phyloP scores from a whole-genome alignment of 1,284 basidiomycete genomes.

The Athelia sp. region DNA sequence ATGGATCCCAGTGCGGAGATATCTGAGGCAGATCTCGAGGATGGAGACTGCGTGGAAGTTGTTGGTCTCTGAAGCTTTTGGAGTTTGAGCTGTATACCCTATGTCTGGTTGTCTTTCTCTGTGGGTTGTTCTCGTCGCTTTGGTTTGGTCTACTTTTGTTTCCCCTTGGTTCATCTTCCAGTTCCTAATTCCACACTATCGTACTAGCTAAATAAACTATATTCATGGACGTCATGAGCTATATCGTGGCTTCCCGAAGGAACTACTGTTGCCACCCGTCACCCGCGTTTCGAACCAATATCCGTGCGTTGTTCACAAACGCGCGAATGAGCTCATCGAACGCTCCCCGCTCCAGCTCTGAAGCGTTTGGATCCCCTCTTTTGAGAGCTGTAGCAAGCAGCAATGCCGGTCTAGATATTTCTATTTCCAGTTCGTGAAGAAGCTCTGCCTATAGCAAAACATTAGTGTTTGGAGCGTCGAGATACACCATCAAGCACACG shows the following conservation, averaged over 20 bases:
- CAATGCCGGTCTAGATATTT: conserved; percentile 59
- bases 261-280: conserved; percentile 27
- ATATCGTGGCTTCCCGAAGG: too few relatives aligned
- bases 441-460: conserved; percentile 44
- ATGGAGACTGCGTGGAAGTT: conserved; percentile 73
- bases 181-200: too few relatives aligned
- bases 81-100: too few relatives aligned
- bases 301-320: conserved; percentile 78
- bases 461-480: conserved; percentile 3
- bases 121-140: too few relatives aligned
- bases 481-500: conserved; percentile 18
- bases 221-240: too few relatives aligned
- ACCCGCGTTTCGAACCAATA: conserved; percentile 64
- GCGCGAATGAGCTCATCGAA: conserved; percentile 78
- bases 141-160: too few relatives aligned
- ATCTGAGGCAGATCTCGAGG: conserved; percentile 62
- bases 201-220: too few relatives aligned
- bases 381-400: conserved; percentile 54
- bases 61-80: conserved; percentile 43
- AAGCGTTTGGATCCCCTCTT: conserved; percentile 48
- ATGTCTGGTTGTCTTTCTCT: too few relatives aligned
- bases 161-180: too few relatives aligned
- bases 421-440: conserved; percentile 69
- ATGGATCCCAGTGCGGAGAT: conserved; percentile 53
- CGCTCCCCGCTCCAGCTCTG: conserved; percentile 62